These are phyloP conservation scores for Solanum pennellii DNA, from an alignment of 257 asterid genomes.

Conservation along the genomic window DNA sequence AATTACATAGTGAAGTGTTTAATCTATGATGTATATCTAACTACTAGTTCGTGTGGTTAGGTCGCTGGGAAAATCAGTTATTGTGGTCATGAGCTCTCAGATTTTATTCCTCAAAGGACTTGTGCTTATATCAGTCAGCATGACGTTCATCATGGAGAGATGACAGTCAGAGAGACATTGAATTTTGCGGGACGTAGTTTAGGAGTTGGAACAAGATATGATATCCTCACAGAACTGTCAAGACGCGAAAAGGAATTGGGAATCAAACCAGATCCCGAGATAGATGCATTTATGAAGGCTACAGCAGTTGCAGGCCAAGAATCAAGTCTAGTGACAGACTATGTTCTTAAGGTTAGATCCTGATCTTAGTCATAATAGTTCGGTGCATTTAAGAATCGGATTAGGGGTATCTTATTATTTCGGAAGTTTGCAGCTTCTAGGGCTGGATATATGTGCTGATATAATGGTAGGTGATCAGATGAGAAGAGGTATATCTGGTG, in stretches of 20 bases:
- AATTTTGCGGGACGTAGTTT: slow-evolving; percentile 86
- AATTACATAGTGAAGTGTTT: not conserved
- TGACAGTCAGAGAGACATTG: slow-evolving; percentile 86
- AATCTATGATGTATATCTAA: not conserved
- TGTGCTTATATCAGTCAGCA: slow-evolving; percentile 86
- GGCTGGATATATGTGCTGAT: slow-evolving; percentile 91
- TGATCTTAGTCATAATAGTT: not conserved
- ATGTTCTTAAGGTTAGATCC: slow-evolving; percentile 66
- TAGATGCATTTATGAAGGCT: slow-evolving; percentile 96
- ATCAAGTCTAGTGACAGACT: slow-evolving; percentile 80
- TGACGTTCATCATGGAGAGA: slow-evolving; percentile 87
- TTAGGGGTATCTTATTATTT: not conserved
- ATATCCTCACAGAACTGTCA: slow-evolving; percentile 64
- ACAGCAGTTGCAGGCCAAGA: slow-evolving; percentile 80
- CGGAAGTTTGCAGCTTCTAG: slow-evolving; percentile 57
- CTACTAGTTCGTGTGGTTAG: slow-evolving; percentile 10
- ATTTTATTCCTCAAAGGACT: slow-evolving; percentile 82
- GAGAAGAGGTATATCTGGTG: slow-evolving; percentile 96
- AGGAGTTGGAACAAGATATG: slow-evolving; percentile 89
- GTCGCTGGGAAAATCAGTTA: slow-evolving; percentile 59
- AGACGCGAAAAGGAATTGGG: slow-evolving; percentile 72
- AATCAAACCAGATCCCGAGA: slow-evolving; percentile 79
- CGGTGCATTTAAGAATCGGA: not conserved
- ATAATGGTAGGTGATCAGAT: slow-evolving; percentile 81
- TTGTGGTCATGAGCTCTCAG: slow-evolving; percentile 77